Base-by-base conservation (phyloP, 163 green algal species). In the Smithsoniella earleae region DNA sequence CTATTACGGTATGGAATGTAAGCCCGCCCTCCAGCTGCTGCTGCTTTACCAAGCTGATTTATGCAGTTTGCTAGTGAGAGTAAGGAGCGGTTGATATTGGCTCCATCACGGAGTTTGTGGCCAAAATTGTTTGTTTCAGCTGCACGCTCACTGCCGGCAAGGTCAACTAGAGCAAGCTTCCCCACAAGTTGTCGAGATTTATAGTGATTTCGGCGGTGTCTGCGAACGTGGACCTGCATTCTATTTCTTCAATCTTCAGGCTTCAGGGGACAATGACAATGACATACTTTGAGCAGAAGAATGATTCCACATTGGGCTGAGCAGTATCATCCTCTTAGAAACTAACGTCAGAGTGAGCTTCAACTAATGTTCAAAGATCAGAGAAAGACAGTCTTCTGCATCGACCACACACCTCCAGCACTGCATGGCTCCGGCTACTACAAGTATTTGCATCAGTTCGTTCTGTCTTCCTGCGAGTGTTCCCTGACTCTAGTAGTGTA, bases 21-120 rank as follows among this genome's bases (percentile, higher is more conserved):
- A 10, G 81, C 76, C 1, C 83, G 76, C 1, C 83, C 84, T 2
- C 66, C 58, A 16, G 82, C 78, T 86, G 86, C 45, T 80, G 75
- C 72, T 80, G 66, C 80, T 34, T 94, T 92, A 36, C 90, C 88
- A 31, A 95, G 75, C 16, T 87, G 87, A 66, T 95, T 94, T 79
- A 96, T 96, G 84, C 90, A 96, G 82, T 96, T 94, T 33, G 90
- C 89, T 6, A 95, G 84, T 2, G 89, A 86, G 28, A 93, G 80
- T 54, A 95, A 73, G 49, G 74, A 82, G 43, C 81, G 81, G 82
- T 96, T 95, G 78, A 96, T 96, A 82, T 92, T 93, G 30, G 88
- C 89, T 18, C 88, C 89, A 72, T 96, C 89, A 10, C 86, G 81
- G 34, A 96, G 81, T 84, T 95, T 88, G 55, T 90, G 83, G 1